phyloP scores from a whole-genome alignment of 106 monocot genomes.

The Triglochin maritima region DNA sequence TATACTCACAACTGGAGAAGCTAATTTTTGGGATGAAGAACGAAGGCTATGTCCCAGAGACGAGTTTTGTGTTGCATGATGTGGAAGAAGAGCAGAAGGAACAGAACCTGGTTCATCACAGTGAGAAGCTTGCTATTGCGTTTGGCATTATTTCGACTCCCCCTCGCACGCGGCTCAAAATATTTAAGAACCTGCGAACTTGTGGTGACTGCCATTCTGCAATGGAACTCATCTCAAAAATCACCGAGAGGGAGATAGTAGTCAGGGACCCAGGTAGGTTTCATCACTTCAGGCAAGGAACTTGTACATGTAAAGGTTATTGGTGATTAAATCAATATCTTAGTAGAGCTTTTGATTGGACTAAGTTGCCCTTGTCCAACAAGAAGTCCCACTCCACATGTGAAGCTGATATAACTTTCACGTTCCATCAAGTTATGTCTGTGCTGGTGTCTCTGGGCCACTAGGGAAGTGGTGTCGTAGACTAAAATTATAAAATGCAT shows the following conservation, averaged over 20 bases:
- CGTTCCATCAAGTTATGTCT: too few relatives aligned
- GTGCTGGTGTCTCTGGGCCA: too few relatives aligned
- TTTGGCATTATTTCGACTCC: slow-evolving; percentile 62
- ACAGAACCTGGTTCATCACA: slow-evolving; percentile 27
- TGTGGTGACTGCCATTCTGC: slow-evolving; percentile 75
- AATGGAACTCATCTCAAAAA: slow-evolving; percentile 53
- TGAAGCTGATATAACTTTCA: too few relatives aligned
- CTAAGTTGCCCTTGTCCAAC: too few relatives aligned
- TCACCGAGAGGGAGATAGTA: slow-evolving; percentile 54
- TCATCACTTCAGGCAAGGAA: slow-evolving; percentile 72
- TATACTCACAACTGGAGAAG: slow-evolving; percentile 25
- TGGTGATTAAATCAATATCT: slow-evolving; percentile 25
- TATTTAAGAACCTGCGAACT: slow-evolving; percentile 79
- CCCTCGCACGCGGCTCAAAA: slow-evolving; percentile 34
- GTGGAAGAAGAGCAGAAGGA: slow-evolving; percentile 67
- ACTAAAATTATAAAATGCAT: too few relatives aligned
- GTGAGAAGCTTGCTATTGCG: slow-evolving; percentile 74
- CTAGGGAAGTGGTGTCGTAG: too few relatives aligned
- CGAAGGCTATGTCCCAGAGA: slow-evolving; percentile 44
- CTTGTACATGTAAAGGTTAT: slow-evolving; percentile 72
- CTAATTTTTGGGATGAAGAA: slow-evolving; percentile 32
- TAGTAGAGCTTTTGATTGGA: too few relatives aligned
- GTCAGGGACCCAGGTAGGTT: slow-evolving; percentile 76
- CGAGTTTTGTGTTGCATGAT: slow-evolving; percentile 38
- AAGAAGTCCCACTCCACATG: too few relatives aligned